Base-by-base conservation (phyloP, 2,329 filamentous ascomycete species). In the Paecilomyces niveus region DNA sequence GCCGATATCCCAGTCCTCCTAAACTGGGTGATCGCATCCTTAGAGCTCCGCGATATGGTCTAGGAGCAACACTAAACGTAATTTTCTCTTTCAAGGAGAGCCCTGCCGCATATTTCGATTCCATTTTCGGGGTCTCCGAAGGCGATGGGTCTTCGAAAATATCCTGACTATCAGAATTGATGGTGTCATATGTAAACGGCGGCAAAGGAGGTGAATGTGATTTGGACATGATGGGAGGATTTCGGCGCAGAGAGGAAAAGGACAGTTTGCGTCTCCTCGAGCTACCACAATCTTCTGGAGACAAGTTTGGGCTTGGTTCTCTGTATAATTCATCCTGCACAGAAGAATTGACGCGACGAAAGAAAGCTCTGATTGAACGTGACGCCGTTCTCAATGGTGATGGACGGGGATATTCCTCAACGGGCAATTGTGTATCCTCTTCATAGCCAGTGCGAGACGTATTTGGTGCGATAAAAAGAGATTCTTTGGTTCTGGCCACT, bases 151-250 rank as follows among this genome's bases (percentile, higher is more conserved):
- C 58, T 10, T 59, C 58, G 15, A 59, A 50, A 22, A 54, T 32
- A 10, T 45, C 39, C 13, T 59, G 54, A 3, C 64, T 57, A 33
- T 65, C 61, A 35, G 65, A 69, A 18, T 69, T 64, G 33, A 60
- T 26, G 9, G 65, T 75, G 60, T 69, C 72, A 33, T 65, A 64
- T 21, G 73, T 71, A 5, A 73, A 76, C 51, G 65, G 62, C 15
- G 72, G 68, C 10, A 71, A 70, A 33, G 72, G 70, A 8, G 75
- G 74, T 1, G 72, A 72, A 59, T 71, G 13, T 13, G 35, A 45
- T 45, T 9, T 45, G 13, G 35, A 45, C 13, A 18, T 45, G 4
- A 18, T 18, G 18, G 35, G 22, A 29, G 22, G 29, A 52, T 52
- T 29, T 6, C 21, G 50, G 15, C 15, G 26, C 13, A 24, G 50